These are phyloP conservation scores for Calonectria pteridis DNA, from an alignment of 2,329 filamentous ascomycete genomes.

Conservation along the genomic window DNA sequence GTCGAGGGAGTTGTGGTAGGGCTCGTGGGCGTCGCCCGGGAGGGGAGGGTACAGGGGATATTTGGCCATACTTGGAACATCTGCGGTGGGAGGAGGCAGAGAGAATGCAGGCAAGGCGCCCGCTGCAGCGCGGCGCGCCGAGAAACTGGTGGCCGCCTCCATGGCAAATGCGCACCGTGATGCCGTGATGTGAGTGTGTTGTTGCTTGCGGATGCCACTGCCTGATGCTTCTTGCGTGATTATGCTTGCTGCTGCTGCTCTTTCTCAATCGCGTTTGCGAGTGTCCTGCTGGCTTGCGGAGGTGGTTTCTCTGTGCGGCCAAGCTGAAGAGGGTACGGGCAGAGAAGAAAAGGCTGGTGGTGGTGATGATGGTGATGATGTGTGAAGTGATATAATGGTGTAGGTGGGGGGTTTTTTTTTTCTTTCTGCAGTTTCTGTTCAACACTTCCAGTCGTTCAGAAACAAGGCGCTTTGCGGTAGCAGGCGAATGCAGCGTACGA, in stretches of 20 bases:
- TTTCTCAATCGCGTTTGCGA: not conserved
- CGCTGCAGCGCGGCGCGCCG: slow-evolving; percentile 51
- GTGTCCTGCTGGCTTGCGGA: not conserved
- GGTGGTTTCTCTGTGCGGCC: not conserved
- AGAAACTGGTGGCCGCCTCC: slow-evolving; percentile 49
- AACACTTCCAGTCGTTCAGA: not conserved
- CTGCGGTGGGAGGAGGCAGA: slow-evolving; percentile 51
- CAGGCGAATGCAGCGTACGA: not conserved
- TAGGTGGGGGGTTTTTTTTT: not conserved
- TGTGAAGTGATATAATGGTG: not conserved
- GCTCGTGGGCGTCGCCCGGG: slow-evolving; percentile 37
- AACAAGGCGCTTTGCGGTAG: not conserved
- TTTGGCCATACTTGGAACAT: slow-evolving; percentile 53
- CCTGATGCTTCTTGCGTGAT: not conserved
- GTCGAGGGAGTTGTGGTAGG: slow-evolving; percentile 41
- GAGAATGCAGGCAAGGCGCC: slow-evolving; percentile 51
- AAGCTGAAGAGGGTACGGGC: not conserved
- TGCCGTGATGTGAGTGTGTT: slow-evolving; percentile 21
- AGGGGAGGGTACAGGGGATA: slow-evolving; percentile 37
- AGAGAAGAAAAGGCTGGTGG: not conserved
- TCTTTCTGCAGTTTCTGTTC: not conserved
- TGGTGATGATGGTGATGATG: not conserved
- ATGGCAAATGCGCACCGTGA: slow-evolving; percentile 35
- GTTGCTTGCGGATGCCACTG: slow-evolving; percentile 16
- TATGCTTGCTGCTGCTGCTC: slow-evolving; percentile 12